phyloP scores from a whole-genome alignment of 2,329 filamentous ascomycete genomes.

The Metarhizium brunneum region DNA sequence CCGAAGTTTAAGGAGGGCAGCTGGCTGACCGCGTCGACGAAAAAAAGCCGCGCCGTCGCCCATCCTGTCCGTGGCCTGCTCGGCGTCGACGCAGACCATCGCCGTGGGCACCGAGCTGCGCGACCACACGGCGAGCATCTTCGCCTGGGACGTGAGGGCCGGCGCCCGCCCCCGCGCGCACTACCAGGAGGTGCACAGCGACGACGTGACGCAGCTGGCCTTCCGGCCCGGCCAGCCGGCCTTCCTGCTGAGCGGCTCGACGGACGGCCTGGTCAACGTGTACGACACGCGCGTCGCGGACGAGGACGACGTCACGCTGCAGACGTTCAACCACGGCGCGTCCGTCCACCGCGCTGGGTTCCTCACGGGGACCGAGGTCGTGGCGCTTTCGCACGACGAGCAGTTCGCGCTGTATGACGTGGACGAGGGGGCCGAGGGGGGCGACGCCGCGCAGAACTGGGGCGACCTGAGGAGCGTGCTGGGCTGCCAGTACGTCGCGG shows the following conservation, averaged over 20 bases:
- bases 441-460: constrained; percentile 46
- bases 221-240: constrained; percentile 52
- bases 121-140: constrained; percentile 50
- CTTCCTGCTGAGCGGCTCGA: constrained; percentile 66
- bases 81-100: constrained; percentile 45
- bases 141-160: constrained; percentile 53
- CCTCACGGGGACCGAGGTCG: constrained; percentile 54
- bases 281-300: constrained; percentile 62
- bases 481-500: constrained; percentile 64
- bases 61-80: constrained; percentile 58
- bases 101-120: constrained; percentile 67
- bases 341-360: constrained; percentile 70
- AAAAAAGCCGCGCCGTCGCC: constrained; percentile 34
- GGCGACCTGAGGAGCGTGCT: constrained; percentile 61
- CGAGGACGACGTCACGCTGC: constrained; percentile 69
- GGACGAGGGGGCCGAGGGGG: constrained; percentile 52
- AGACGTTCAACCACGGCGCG: constrained; percentile 69
- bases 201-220: constrained; percentile 51
- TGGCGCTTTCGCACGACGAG: constrained; percentile 70
- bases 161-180: constrained; percentile 33
- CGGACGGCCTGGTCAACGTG: constrained; percentile 70
- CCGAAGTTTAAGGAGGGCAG: too few species aligned
- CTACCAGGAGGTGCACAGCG: constrained; percentile 58
- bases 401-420: constrained; percentile 64
- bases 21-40: too few species aligned